Evolutionary conservation across 2,329 filamentous ascomycete species (phyloP).

Genomic region (Cryphonectria naterciae): DNA sequence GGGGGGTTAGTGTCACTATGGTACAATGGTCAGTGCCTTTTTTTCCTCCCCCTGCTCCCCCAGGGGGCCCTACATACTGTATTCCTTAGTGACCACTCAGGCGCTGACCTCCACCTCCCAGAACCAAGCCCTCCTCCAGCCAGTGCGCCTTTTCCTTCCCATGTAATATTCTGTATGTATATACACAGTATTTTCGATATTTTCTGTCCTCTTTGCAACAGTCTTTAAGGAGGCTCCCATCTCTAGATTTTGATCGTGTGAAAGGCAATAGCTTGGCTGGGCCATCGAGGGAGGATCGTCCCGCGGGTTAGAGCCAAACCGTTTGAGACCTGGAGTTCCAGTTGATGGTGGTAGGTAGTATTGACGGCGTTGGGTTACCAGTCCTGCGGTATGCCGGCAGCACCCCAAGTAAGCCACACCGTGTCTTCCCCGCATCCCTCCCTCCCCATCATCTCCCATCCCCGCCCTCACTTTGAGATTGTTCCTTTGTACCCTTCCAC

Average conservation of each 20-base stretch:
- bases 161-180: not conserved
- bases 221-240: not conserved
- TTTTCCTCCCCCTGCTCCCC: not conserved
- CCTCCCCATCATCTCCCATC: not conserved
- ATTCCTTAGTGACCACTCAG: slow-evolving; percentile 2
- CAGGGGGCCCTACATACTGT: not conserved
- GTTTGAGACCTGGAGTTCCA: not conserved
- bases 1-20: not conserved
- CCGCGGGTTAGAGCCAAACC: not conserved
- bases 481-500: not conserved
- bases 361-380: not conserved
- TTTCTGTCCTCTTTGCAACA: not conserved
- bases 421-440: not conserved
- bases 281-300: not conserved
- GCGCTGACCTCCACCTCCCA: not conserved
- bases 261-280: not conserved
- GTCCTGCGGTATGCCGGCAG: not conserved
- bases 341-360: not conserved
- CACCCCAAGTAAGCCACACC: not conserved
- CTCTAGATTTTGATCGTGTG: not conserved
- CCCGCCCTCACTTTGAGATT: not conserved
- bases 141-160: not conserved
- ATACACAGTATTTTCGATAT: not conserved
- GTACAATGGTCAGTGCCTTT: not conserved
- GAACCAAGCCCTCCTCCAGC: not conserved